Base-by-base conservation (phyloP, 108 stramenopile genomes). In the Fragilariopsis cylindrus region DNA sequence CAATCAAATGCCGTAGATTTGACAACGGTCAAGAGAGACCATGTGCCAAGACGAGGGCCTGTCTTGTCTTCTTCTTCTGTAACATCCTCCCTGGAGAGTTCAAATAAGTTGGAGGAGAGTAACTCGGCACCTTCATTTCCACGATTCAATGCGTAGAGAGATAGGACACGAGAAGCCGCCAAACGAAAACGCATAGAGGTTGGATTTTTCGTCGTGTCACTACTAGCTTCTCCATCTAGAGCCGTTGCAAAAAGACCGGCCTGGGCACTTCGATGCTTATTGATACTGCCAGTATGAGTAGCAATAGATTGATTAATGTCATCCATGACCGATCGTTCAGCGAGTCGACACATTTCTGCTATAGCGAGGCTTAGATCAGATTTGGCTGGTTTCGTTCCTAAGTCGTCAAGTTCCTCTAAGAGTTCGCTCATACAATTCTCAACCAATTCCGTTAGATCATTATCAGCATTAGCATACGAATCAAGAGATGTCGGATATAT, bases 291-390 rank as follows among this genome's bases (percentile, higher is more conserved):
- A 57, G 86, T 69, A 53, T 88, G 84, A 9, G 81, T 80, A 53
- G 77, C 77, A 65, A 95, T 92, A 7, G 90, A 92, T 76, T 90
- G 88, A 54, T 87, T 80, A 60, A 95, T 78, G 41, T 82, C 89
- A 19, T 87, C 88, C 48, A 84, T 71, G 44, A 92, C 84, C 48
- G 73, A 82, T 13, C 89, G 79, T 76, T 90, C 83, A 1, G 90
- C 92, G 4, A 91, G 71, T 18, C 87, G 87, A 53, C 90, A 90
- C 90, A 92, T 92, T 80, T 92, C 90, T 21, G 86, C 82, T 48
- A 95, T 69, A 0, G 91, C 87, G 30, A 95, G 81, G 9, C 79
- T 73, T 49, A 89, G 82, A 18, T 72, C 42, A 11, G 70, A 54
- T 40, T 19, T 46, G 16, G 70, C n/a, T 0, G 52, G 21, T 11